These are phyloP conservation scores for Dorcoceras hygrometricum DNA, from an alignment of 257 asterid species.

Conservation along the genomic window DNA sequence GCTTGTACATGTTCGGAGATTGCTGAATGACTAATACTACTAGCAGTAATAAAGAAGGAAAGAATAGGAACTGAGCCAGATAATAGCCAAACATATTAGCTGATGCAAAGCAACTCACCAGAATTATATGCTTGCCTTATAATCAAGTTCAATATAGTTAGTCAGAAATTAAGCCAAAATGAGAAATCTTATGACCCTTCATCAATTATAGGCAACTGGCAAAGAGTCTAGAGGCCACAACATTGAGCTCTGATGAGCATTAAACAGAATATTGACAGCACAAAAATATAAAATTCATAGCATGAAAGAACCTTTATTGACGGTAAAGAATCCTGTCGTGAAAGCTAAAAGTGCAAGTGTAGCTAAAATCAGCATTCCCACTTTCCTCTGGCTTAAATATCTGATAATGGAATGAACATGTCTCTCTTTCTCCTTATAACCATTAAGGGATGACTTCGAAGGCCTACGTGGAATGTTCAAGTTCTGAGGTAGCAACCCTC, in stretches of 20 bases:
- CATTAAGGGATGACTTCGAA: slow-evolving; percentile 51
- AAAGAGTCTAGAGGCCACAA: slow-evolving; percentile 7
- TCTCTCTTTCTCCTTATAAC: slow-evolving; percentile 73
- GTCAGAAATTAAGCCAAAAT: slow-evolving; percentile 6
- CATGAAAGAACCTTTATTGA: slow-evolving; percentile 55
- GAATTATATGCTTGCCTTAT: slow-evolving; percentile 11
- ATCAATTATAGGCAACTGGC: background rate
- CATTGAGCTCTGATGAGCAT: slow-evolving; percentile 3
- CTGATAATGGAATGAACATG: slow-evolving; percentile 42
- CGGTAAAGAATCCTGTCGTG: slow-evolving; percentile 55
- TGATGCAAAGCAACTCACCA: slow-evolving; percentile 1
- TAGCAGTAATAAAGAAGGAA: background rate
- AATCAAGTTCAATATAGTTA: slow-evolving; percentile 7
- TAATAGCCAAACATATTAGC: slow-evolving; percentile 1
- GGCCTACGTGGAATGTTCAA: slow-evolving; percentile 48
- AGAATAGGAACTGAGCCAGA: background rate
- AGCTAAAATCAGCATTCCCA: slow-evolving; percentile 73
- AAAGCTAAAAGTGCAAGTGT: slow-evolving; percentile 56
- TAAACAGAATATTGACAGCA: background rate
- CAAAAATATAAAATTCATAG: slow-evolving; percentile 14
- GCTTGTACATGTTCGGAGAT: slow-evolving; percentile 1
- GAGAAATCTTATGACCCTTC: slow-evolving; percentile 12
- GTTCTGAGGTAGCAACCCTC: slow-evolving; percentile 46
- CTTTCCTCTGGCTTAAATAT: slow-evolving; percentile 61
- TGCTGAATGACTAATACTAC: background rate